Percentiles rank a stretch among this genome's conserved stretches.
Evolutionary conservation across 1,284 basidiomycete genomes (phyloP).

Genomic region (Fomitiporia mediterranea): DNA sequence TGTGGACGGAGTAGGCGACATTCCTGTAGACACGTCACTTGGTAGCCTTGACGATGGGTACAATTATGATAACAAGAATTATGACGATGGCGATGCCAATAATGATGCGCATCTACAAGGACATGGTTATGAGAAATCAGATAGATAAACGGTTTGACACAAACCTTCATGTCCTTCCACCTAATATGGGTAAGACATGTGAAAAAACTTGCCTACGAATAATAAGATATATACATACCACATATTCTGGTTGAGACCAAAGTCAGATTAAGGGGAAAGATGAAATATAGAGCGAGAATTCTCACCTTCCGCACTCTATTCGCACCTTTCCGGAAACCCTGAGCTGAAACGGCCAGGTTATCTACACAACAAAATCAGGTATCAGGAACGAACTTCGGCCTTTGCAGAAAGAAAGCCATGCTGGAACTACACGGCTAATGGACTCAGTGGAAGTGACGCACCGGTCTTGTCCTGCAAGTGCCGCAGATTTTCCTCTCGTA

Average conservation of each 20-base stretch:
- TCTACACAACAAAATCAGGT: slow-evolving; percentile 44
- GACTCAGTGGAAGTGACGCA: slow-evolving; percentile 1
- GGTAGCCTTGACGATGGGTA: slow-evolving; percentile 83
- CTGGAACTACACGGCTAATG: not conserved
- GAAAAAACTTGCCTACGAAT: not conserved
- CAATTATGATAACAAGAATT: slow-evolving; percentile 90
- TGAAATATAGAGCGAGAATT: slow-evolving; percentile 24
- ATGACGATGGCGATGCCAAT: slow-evolving; percentile 84
- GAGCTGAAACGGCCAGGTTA: slow-evolving; percentile 96
- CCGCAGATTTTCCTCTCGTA: slow-evolving; percentile 15
- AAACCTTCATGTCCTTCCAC: slow-evolving; percentile 97
- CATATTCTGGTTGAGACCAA: slow-evolving; percentile 59
- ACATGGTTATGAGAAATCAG: not conserved
- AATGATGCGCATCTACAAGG: slow-evolving; percentile 77
- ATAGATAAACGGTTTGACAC: slow-evolving; percentile 22
- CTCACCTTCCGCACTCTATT: slow-evolving; percentile 97
- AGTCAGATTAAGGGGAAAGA: not conserved
- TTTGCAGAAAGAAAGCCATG: not conserved
- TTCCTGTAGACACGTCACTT: not conserved
- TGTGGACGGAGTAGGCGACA: not conserved
- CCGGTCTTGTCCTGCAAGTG: slow-evolving; percentile 18
- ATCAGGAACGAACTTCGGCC: not conserved
- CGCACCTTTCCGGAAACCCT: slow-evolving; percentile 96
- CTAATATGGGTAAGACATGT: slow-evolving; percentile 34
- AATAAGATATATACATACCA: slow-evolving; percentile 50